Evolutionary conservation across 1,139 yeast species (phyloP).

Genomic region (Eremothecium sinecaudum): DNA sequence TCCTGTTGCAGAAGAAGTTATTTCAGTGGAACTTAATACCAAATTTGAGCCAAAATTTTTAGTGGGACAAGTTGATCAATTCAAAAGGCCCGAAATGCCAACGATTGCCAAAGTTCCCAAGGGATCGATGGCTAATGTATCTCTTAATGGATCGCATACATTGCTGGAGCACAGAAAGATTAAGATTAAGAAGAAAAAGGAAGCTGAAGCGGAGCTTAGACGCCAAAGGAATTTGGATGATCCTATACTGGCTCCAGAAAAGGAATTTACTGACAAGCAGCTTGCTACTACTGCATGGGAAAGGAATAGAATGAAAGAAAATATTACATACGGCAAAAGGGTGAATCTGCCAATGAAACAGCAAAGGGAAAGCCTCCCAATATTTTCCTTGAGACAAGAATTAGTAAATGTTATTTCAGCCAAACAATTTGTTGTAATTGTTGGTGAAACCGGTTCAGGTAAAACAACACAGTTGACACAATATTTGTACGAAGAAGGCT

Average conservation of each 20-base stretch:
- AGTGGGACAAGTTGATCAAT: conserved; percentile 36
- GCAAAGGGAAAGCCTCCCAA: conserved; percentile 72
- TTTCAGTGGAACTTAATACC: conserved; percentile 63
- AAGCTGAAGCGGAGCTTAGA: conserved; percentile 32
- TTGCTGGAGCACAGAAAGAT: conserved; percentile 59
- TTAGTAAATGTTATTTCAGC: conserved; percentile 53
- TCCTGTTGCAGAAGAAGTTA: conserved; percentile 34
- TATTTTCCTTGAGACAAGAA: conserved; percentile 51
- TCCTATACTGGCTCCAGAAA: conserved; percentile 31
- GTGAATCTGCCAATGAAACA: conserved; percentile 44
- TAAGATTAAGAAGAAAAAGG: conserved; percentile 42
- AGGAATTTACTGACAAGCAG: conserved; percentile 22
- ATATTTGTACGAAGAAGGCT: conserved; percentile 75
- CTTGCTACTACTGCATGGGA: conserved; percentile 43
- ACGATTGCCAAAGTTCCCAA: conserved; percentile 60
- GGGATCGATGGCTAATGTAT: conserved; percentile 70
- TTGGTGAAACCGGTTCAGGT: conserved; percentile 97
- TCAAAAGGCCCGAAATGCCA: conserved; percentile 43
- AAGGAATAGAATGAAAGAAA: conserved; percentile 34
- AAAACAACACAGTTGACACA: conserved; percentile 95
- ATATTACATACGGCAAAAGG: conserved; percentile 46
- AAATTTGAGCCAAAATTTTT: conserved; percentile 63
- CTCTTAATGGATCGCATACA: conserved; percentile 62
- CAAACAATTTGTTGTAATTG: conserved; percentile 74
- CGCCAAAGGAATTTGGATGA: conserved; percentile 33